Evolutionary conservation across 148 eudicot species (phyloP).

Genomic region (Chenopodium berlandieri): DNA sequence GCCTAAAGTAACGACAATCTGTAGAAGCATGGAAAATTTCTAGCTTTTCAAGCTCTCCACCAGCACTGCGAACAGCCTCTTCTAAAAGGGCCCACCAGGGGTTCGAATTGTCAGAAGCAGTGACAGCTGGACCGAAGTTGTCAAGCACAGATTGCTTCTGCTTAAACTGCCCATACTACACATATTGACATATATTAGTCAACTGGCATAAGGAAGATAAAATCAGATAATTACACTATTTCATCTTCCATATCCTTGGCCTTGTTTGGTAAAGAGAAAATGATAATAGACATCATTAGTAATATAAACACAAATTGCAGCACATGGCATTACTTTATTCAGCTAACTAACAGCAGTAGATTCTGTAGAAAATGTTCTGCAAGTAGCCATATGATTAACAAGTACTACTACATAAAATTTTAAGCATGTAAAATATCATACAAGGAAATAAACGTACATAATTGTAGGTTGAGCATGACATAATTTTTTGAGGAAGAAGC

Average conservation of each 20-base stretch:
- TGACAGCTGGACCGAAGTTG: constrained; percentile 62
- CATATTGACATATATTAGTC: constrained; percentile 18
- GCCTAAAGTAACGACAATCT: constrained; percentile 84
- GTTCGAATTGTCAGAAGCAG: constrained; percentile 66
- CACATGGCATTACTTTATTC: neutral
- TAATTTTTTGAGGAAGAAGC: too few relatives aligned
- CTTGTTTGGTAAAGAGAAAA: neutral
- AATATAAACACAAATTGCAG: neutral
- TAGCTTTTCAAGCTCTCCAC: constrained; percentile 66
- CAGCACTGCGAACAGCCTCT: constrained; percentile 64
- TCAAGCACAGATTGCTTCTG: constrained; percentile 61
- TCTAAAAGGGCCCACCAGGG: constrained; percentile 93
- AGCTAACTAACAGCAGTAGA: neutral
- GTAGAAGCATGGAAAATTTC: constrained; percentile 96
- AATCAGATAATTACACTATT: neutral
- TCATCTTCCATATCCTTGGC: neutral
- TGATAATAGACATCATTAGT: neutral
- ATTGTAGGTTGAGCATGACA: neutral
- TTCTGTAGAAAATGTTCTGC: neutral
- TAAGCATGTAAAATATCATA: neutral
- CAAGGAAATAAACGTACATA: neutral
- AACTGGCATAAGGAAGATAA: constrained; percentile 8
- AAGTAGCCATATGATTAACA: neutral
- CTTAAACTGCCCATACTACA: constrained; percentile 62
- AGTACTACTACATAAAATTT: too few relatives aligned